Base-by-base conservation (phyloP, 768 basidiomycete genomes). In the Clathrus columnatus region DNA sequence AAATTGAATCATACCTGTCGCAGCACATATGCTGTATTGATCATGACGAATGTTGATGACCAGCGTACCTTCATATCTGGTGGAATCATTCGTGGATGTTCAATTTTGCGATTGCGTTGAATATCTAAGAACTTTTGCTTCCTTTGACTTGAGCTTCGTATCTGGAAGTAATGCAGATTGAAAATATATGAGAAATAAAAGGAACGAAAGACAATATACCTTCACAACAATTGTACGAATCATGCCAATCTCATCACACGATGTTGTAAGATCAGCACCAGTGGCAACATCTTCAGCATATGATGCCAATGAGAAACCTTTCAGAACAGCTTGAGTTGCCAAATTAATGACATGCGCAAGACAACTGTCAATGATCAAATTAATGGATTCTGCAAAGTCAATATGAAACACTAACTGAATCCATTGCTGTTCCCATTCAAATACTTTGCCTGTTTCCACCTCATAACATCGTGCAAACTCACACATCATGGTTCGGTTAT, bases 401-500 rank as follows among this genome's bases (percentile, higher is more conserved):
- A 14, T 7, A n/a, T n/a, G 6, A 16, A 41, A 20, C n/a, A 18
- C n/a, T n/a, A 17, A 36, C n/a, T n/a, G 18, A 18, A 66, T 59
- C 3, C 56, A 30, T 18, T 58, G 48, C 16, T 57, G 24, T 11
- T 50, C 17, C 1, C 23, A 26, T 41, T 62, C 52, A 51, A 46
- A 63, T 1, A 23, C 7, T 5, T 24, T 26, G 5, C 59, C 55
- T 17, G 43, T 54, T 17, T 44, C 32, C 20, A 56, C 42, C 27
- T 52, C 5, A 7, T 61, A 32, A 11, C 23, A 46, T 10, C n/a
- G 4, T 1, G 57, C 59, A 23, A 75, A 67, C 14, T 67, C 61
- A 0, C 7, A 28, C 23, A 70, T 32, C 69, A 73, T 74, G 0
- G 70, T 72, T 17, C 53, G 49, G 56, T 73, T 75, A 54, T 73